Evolutionary conservation across 139 green algal genomes (phyloP).

Genomic region (Pleodorina starrii): DNA sequence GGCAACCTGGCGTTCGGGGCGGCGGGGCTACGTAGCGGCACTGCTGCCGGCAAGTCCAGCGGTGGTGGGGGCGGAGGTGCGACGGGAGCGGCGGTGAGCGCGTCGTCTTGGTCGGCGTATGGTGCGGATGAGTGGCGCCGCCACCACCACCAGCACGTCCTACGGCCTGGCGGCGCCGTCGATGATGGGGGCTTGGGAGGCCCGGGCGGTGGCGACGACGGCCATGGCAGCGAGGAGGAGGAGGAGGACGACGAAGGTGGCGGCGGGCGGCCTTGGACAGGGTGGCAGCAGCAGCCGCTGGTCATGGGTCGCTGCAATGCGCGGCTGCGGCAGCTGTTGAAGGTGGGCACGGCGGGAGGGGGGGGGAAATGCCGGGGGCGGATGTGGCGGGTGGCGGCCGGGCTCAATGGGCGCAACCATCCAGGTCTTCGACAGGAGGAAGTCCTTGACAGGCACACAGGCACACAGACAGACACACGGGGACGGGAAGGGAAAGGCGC

Average conservation of each 20-base stretch:
- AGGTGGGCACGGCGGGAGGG: background rate
- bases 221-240: background rate
- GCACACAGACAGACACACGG: no score
- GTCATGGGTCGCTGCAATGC: constrained; percentile 22
- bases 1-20: background rate
- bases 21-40: background rate
- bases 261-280: background rate
- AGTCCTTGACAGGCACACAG: no score
- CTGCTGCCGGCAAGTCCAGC: background rate
- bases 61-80: background rate
- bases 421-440: no score
- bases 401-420: no score
- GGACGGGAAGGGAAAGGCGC: no score
- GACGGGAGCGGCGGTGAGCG: background rate
- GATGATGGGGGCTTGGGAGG: no score
- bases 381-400: no score
- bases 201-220: background rate
- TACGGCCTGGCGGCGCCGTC: no score
- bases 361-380: no score
- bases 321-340: constrained; percentile 41
- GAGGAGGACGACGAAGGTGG: background rate
- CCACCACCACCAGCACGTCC: no score
- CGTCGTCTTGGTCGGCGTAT: no score
- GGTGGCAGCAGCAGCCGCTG: constrained; percentile 40
- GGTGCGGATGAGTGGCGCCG: no score